Evolutionary conservation across 257 asterid species (phyloP), one percentile per base, ranked within the genome.

Genomic region (Petrea volubilis): DNA sequence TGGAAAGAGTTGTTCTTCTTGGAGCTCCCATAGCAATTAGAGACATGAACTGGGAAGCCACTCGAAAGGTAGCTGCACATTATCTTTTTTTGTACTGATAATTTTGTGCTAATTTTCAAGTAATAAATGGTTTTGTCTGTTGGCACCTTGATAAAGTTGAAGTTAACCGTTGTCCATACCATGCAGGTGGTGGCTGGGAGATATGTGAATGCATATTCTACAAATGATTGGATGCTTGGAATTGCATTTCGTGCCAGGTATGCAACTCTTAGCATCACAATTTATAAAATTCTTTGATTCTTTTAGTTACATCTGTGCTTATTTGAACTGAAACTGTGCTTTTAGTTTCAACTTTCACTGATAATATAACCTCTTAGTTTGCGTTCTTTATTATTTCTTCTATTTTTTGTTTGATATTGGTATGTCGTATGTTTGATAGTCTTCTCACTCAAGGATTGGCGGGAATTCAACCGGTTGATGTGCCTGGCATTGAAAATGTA

Each of bases 161-260:
- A 53, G 59, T 63, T 74, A 61, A 60, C 67, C 44, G 2, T 50
- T 23, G 40, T 72, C 70, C 65, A 64, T 52, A 13, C 73, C 68
- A 8, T 77, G 43, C 75, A 93, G 98, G 97, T 93, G 63, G 97
- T 93, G 76, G 82, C 97, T 44, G 98, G 98, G 77, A 87, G 98
- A 84, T 91, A 89, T 56, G 86, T 94, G 75, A 94, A 91, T 61
- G 92, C 78, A 25, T 94, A 91, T 74, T 84, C 98, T 27, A 83
- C 97, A 41, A 89, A 80, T 46, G 98, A 94, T 80, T 91, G 98
- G 98, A 94, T 86, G 93, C 97, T 94, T 46, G 98, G 96, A 76
- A 60, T 94, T 78, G 97, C 95, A 38, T 94, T 94, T 74, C 97
- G 97, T 70, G 96, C 98, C 27, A 94, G 76, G 98, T 87, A 86